Percentiles rank a stretch among this genome's conserved stretches.
phyloP scores from a whole-genome alignment of 139 green algal species.

The Chlamydomonas schloesseri region DNA sequence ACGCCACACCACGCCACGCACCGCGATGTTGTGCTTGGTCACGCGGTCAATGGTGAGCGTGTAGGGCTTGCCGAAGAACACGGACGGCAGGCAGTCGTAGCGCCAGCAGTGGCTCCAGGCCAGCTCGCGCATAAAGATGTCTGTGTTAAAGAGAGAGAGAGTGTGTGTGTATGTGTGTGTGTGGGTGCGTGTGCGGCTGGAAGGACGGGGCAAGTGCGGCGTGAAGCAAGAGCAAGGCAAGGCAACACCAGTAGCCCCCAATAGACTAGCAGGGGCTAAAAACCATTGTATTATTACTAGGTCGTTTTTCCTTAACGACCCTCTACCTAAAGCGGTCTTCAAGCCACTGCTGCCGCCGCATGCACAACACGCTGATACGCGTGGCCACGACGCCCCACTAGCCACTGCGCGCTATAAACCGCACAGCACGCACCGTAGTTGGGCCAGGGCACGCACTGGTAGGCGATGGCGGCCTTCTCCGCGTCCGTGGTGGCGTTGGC shows the following conservation, averaged over 20 bases:
- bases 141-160: neutral
- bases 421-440: neutral
- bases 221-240: neutral
- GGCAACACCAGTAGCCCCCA: too few relatives aligned
- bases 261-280: too few relatives aligned
- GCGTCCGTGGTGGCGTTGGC: neutral
- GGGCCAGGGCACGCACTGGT: neutral
- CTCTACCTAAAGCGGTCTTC: too few relatives aligned
- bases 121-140: slow-evolving; percentile 2
- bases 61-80: slow-evolving; percentile 23
- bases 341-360: too few relatives aligned
- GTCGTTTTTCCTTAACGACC: too few relatives aligned
- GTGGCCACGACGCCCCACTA: too few relatives aligned
- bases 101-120: neutral
- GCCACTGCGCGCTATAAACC: too few relatives aligned
- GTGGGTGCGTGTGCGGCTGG: neutral
- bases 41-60: neutral
- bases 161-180: too few relatives aligned
- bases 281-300: too few relatives aligned
- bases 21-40: slow-evolving; percentile 30
- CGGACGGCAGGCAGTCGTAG: neutral
- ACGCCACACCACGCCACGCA: too few relatives aligned
- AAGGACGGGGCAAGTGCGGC: neutral
- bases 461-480: neutral
- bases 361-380: too few relatives aligned